Evolutionary conservation across 148 eudicot species (phyloP), one percentile per base, ranked within the genome.

Genomic region (Rhododendron ovatum): DNA sequence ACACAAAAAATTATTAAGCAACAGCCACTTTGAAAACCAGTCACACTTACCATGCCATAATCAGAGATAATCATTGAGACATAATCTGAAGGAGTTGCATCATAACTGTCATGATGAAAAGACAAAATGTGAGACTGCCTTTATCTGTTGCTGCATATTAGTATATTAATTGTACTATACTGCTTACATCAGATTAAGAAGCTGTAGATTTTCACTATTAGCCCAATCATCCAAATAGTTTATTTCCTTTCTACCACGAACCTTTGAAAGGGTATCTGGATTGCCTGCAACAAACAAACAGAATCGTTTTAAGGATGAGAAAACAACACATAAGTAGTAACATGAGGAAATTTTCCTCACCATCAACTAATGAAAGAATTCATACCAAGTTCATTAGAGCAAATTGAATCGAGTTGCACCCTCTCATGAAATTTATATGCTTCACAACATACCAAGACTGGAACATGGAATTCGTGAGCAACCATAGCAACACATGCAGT

Each of bases 401-500:
- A 98, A 86, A 98, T 95, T 17, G 99, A 98, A 94, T 98, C 98
- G 39, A 98, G 99, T 80, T 95, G 99, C 86, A 98, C 99, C 86
- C 98, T 89, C 86, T 98, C 98, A 87, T 98, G 99, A 90, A 97
- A 97, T 85, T 98, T 98, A 88, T 98, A 98, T 48, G 99, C 98
- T 90, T 98, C 99, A 89, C 98, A 98, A 86, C 99, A 95, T 84
- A 97, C 94, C 88, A 97, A 87, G 41, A 97, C 99, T 18, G 99
- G 99, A 87, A 97, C 93, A 83, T 88, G 94, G 86, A 95, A 98
- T 74, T 95, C 96, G 89, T 95, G 95, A 85, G 99, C 99, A 85
- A 98, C 99, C 99, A 98, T 98, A 81, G 99, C 99, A 80, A 98
- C 97, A 88, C 91, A 91, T 12, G 99, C 99, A 57, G 99, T 98